These are phyloP conservation scores for Yarrowia bubula DNA, from an alignment of 805 yeast genomes.

Conservation along the genomic window DNA sequence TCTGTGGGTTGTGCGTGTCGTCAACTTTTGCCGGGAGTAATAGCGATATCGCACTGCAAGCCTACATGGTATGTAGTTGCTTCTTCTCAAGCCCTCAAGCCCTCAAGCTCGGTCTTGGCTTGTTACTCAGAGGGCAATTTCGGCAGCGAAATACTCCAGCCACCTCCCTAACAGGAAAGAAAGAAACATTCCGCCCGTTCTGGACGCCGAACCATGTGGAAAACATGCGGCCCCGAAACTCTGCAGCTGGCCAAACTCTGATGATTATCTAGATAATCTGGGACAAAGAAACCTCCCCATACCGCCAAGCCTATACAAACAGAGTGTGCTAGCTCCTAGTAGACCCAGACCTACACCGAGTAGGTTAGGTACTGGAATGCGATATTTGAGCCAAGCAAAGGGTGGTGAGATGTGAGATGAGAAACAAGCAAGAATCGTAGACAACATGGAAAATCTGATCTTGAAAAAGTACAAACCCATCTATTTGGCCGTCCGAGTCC, in stretches of 20 bases:
- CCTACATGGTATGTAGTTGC: no score
- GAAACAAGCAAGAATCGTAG: neutral
- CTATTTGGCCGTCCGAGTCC: no score
- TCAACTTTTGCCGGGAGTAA: no score
- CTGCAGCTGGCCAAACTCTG: conserved; percentile 2
- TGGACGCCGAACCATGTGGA: neutral
- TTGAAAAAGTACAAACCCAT: no score
- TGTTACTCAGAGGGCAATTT: no score
- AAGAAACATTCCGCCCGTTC: neutral
- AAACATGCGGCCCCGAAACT: conserved; percentile 1
- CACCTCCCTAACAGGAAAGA: neutral
- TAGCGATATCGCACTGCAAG: no score
- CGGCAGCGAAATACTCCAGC: neutral
- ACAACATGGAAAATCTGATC: no score
- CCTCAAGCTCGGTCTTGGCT: no score
- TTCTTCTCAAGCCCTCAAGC: no score
- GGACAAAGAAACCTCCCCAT: neutral
- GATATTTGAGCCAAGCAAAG: neutral
- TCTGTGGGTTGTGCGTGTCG: neutral
- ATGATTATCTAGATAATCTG: conserved; percentile 23
- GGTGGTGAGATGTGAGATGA: neutral
- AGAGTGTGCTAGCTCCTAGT: neutral
- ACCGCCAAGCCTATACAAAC: neutral
- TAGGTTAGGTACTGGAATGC: conserved; percentile 14
- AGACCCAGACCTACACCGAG: conserved; percentile 9